phyloP scores from a whole-genome alignment of 148 eudicot species.

The Camellia sinensis region DNA sequence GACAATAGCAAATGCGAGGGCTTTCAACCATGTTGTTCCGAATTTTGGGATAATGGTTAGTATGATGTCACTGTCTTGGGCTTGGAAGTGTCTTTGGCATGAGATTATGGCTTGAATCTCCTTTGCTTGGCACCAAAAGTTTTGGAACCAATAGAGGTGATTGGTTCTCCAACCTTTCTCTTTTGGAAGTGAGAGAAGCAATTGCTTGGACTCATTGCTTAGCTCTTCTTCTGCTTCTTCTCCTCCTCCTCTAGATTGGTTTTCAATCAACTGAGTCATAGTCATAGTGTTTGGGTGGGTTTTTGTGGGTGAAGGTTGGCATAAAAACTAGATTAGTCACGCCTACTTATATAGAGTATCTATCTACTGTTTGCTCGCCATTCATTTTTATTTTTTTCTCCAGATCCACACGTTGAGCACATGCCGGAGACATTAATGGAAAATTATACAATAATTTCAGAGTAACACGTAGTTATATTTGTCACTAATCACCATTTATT shows the following conservation, averaged over 20 bases:
- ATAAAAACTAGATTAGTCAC: no score
- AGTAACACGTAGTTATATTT: no score
- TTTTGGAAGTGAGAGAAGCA: slow-evolving; percentile 39
- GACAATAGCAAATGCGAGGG: slow-evolving; percentile 41
- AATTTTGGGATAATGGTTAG: slow-evolving; percentile 55
- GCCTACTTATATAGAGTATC: no score
- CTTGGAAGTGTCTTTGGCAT: slow-evolving; percentile 33
- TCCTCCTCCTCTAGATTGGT: not conserved
- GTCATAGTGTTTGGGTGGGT: not conserved
- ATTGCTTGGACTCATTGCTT: slow-evolving; percentile 13
- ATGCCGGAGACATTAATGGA: no score
- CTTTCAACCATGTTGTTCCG: slow-evolving; percentile 75
- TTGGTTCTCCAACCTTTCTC: slow-evolving; percentile 44
- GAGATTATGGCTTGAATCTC: slow-evolving; percentile 40
- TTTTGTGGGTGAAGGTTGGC: no score
- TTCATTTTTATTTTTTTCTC: no score
- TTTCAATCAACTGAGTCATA: not conserved
- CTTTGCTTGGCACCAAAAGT: slow-evolving; percentile 52
- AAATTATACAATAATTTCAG: no score
- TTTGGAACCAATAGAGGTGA: slow-evolving; percentile 36
- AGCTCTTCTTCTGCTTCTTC: slow-evolving; percentile 1
- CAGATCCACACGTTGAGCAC: no score
- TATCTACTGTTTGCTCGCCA: no score
- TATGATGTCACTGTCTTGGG: slow-evolving; percentile 39
- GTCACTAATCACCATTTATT: no score